These are phyloP conservation scores for Furcasterigmium sp. DNA, from an alignment of 2,329 filamentous ascomycete genomes.

Conservation along the genomic window DNA sequence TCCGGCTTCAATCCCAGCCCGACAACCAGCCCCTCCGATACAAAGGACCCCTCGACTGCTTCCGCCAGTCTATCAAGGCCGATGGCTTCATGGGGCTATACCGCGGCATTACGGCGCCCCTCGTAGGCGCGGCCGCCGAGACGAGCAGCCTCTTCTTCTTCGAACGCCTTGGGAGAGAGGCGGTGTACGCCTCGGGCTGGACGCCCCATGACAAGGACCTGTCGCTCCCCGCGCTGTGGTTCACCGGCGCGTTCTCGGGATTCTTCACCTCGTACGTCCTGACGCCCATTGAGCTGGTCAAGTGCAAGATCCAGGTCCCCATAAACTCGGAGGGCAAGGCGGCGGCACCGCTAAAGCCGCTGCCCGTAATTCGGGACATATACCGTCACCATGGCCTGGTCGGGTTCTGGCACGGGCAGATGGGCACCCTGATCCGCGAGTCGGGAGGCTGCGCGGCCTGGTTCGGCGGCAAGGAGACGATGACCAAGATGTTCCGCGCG, in stretches of 20 bases:
- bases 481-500: slow-evolving; percentile 63
- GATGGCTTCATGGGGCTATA: slow-evolving; percentile 84
- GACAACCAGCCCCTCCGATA: slow-evolving; percentile 78
- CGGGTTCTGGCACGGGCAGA: slow-evolving; percentile 93
- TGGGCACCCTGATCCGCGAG: slow-evolving; percentile 90
- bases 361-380: slow-evolving; percentile 70
- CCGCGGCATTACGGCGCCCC: slow-evolving; percentile 84
- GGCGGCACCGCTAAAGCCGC: slow-evolving; percentile 52
- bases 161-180: slow-evolving; percentile 68
- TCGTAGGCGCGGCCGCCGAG: slow-evolving; percentile 87
- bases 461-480: slow-evolving; percentile 88
- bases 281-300: slow-evolving; percentile 93
- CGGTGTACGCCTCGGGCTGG: slow-evolving; percentile 49
- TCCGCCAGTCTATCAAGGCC: slow-evolving; percentile 73
- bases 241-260: slow-evolving; percentile 81
- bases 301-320: slow-evolving; percentile 94
- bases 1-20: slow-evolving; percentile 92
- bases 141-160: slow-evolving; percentile 92
- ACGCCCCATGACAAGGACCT: slow-evolving; percentile 52
- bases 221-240: slow-evolving; percentile 68
- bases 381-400: slow-evolving; percentile 75
- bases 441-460: slow-evolving; percentile 90
- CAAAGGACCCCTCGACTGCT: slow-evolving; percentile 85
- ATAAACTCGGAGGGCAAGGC: slow-evolving; percentile 32
- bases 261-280: slow-evolving; percentile 86